Evolutionary conservation across 208 protist species (phyloP).

Genomic region (Porcisia hertigi): DNA sequence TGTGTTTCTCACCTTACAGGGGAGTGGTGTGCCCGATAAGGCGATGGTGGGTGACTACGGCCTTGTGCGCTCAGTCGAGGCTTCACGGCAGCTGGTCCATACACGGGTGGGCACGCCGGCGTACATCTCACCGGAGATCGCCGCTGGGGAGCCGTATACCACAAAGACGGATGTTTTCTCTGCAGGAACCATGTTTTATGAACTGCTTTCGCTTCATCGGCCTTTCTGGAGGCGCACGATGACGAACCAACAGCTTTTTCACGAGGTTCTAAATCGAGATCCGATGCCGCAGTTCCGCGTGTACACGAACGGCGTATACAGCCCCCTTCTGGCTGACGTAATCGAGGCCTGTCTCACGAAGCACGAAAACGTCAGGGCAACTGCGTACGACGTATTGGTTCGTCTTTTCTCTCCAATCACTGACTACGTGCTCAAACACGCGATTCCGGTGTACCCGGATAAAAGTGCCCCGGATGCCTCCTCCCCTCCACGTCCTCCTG

Average conservation of each 20-base stretch:
- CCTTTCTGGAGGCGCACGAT: conserved; percentile 68
- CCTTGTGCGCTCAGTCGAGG: conserved; percentile 75
- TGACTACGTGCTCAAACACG: conserved; percentile 30
- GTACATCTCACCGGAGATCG: conserved; percentile 94
- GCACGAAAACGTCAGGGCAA: conserved; percentile 49
- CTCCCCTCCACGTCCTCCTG: conserved; percentile 18
- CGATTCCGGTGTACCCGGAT: conserved; percentile 53
- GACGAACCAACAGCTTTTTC: conserved; percentile 58
- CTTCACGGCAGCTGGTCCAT: conserved; percentile 54
- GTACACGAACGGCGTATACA: conserved; percentile 31
- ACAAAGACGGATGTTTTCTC: conserved; percentile 94
- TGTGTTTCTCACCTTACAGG: conserved; percentile 58
- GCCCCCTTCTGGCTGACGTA: conserved; percentile 37
- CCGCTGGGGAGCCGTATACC: conserved; percentile 85
- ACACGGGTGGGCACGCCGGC: conserved; percentile 90
- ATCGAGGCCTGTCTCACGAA: conserved; percentile 64
- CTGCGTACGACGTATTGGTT: conserved; percentile 61
- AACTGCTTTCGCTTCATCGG: conserved; percentile 67
- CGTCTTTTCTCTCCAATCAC: conserved; percentile 40
- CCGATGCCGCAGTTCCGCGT: conserved; percentile 54
- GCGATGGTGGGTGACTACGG: conserved; percentile 89
- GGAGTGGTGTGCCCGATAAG: conserved; percentile 23
- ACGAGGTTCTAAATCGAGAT: conserved; percentile 53
- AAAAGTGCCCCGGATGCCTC: not conserved
- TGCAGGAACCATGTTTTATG: conserved; percentile 87